Percentiles rank a stretch among this genome's conserved stretches.
phyloP scores from a whole-genome alignment of 768 basidiomycete species.

The Mycena epipterygia region DNA sequence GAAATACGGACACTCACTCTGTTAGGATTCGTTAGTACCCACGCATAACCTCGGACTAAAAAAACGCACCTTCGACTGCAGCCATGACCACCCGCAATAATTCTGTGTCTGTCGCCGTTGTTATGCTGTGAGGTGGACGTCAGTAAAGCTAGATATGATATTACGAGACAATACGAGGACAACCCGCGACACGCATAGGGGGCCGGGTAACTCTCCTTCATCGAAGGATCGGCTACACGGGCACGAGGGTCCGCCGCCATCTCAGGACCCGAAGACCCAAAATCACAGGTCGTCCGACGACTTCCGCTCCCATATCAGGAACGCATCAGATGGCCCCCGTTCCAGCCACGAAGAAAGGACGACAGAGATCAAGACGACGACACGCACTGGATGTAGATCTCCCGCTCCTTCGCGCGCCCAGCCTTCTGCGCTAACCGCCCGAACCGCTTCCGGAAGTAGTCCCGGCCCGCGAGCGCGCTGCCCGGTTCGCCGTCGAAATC shows the following conservation, averaged over 20 bases:
- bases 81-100: constrained; percentile 94
- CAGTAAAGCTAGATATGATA: too few species aligned
- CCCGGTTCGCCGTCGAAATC: constrained; percentile 87
- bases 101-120: constrained; percentile 92
- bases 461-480: constrained; percentile 81
- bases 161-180: too few species aligned
- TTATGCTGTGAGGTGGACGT: constrained; percentile 67
- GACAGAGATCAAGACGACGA: background rate
- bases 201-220: too few species aligned
- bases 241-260: too few species aligned
- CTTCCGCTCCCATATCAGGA: too few species aligned
- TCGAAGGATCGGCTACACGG: too few species aligned
- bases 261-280: too few species aligned
- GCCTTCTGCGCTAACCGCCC: constrained; percentile 86
- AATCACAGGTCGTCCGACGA: too few species aligned
- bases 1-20: constrained; percentile 74
- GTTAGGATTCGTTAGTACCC: constrained; percentile 28
- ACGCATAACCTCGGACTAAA: constrained; percentile 7
- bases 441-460: constrained; percentile 93
- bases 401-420: constrained; percentile 86
- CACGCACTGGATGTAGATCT: constrained; percentile 94
- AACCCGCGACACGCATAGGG: too few species aligned
- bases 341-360: too few species aligned
- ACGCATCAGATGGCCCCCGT: too few species aligned
- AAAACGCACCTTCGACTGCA: constrained; percentile 88